Percentiles rank a stretch among this genome's conserved stretches.
These are phyloP conservation scores for Podila verticillata DNA, from an alignment of 192 early-diverging fungal species.

Conservation along the genomic window DNA sequence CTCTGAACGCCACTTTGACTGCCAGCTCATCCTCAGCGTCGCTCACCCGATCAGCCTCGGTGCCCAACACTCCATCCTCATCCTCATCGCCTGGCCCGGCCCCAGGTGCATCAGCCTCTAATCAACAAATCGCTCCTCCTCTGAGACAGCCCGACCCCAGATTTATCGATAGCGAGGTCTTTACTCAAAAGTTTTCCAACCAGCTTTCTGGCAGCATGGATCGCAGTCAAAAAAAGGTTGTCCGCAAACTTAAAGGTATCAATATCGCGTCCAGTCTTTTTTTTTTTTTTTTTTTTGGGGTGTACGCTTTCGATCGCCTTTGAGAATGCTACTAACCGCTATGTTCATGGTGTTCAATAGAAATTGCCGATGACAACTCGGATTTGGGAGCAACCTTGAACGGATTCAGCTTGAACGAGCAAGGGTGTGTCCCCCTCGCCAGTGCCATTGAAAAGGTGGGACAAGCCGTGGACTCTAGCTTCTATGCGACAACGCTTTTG, in stretches of 20 bases:
- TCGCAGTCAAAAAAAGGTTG: slow-evolving; percentile 78
- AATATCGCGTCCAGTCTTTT: too few relatives aligned
- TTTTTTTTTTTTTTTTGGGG: not conserved
- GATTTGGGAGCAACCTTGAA: slow-evolving; percentile 95
- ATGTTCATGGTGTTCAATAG: slow-evolving; percentile 36
- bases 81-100: slow-evolving; percentile 48
- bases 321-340: too few relatives aligned
- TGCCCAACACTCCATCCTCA: slow-evolving; percentile 13
- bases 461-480: slow-evolving; percentile 88
- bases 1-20: slow-evolving; percentile 65
- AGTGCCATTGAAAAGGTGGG: slow-evolving; percentile 93
- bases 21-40: slow-evolving; percentile 44
- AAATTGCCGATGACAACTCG: slow-evolving; percentile 80
- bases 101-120: slow-evolving; percentile 52
- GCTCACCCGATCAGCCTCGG: slow-evolving; percentile 21
- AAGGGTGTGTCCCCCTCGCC: slow-evolving; percentile 64
- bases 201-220: slow-evolving; percentile 81
- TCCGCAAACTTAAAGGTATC: slow-evolving; percentile 73
- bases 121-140: slow-evolving; percentile 45
- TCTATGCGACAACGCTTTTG: slow-evolving; percentile 78
- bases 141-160: slow-evolving; percentile 79
- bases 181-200: slow-evolving; percentile 86
- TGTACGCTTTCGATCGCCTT: not conserved
- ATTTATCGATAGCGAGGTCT: slow-evolving; percentile 92
- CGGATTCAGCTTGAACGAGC: slow-evolving; percentile 92